Conservation (phyloP, 495 filamentous ascomycete species). For the Hypoxylon subgilvum region DNA sequence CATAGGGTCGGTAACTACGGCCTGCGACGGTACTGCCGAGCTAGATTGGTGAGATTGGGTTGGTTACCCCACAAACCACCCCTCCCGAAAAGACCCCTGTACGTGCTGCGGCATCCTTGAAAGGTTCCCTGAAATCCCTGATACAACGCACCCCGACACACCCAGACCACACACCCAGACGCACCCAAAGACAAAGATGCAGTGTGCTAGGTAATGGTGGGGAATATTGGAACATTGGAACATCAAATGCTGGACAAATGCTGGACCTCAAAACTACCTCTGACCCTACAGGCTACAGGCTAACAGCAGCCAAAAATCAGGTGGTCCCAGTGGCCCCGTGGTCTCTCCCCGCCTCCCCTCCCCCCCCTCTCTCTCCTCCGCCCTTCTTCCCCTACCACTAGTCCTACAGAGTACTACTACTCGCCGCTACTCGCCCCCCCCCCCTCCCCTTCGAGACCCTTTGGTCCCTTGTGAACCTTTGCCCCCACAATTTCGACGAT, state of each 20-base stretch:
- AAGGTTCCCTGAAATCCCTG: conserved; percentile 18
- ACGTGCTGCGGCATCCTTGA: conserved; percentile 20
- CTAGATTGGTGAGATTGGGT: conserved; percentile 35
- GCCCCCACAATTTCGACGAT: conserved; percentile 40
- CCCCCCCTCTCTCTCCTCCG: neutral
- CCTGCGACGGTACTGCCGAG: conserved; percentile 26
- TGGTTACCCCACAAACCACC: conserved; percentile 37
- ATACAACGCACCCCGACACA: neutral
- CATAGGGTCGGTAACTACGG: conserved; percentile 33
- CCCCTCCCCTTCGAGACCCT: conserved; percentile 4
- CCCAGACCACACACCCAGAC: neutral
- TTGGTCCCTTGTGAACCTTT: conserved; percentile 21
- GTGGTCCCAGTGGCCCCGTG: conserved; percentile 34
- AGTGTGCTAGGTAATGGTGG: conserved; percentile 25
- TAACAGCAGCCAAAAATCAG: conserved; percentile 28
- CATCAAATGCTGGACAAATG: too few species aligned
- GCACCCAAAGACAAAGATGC: neutral
- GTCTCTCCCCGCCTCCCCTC: conserved; percentile 21
- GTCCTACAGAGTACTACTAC: too few species aligned
- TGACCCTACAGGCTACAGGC: too few species aligned
- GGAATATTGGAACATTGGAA: too few species aligned
- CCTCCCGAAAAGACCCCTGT: conserved; percentile 21
- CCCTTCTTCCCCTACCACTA: neutral
- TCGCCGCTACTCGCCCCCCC: neutral
- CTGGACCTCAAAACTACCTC: too few species aligned